Base-by-base conservation (phyloP, 225 moss, liverwort and hornwort species). In the Climacium dendroides region DNA sequence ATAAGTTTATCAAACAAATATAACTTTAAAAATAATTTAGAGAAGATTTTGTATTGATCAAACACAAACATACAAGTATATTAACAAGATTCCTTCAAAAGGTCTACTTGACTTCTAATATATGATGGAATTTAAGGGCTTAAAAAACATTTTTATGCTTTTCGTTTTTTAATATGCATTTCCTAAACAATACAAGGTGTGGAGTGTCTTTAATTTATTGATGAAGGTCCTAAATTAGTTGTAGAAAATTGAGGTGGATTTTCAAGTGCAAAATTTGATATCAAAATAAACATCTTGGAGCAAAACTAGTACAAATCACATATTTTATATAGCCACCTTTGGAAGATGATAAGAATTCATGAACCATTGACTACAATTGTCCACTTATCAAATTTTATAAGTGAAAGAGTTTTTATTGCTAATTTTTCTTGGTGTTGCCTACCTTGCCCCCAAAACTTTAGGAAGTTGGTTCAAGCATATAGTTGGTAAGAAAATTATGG, bases 281-380 rank as follows among this genome's bases (percentile, higher is more conserved):
- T 11, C 4, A 29, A 73, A 48, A 74, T 48, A 1, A 18, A 48
- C 2, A 19, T 48, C 2, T 73, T 30, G 1, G 4, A 48, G 19
- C 3, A 74, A 73, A 48, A 30, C 1, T 29, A 32, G 4, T 19
- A 73, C 0, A 48, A 74, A 32, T 74, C 12, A 32, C 1, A 0
- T 48, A 20, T 48, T 74, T 48, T 19, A 48, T 19, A 2, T 4
- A 30, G 12, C 19, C 6, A 19, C 11, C 32, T 32, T 30, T 48
- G 4, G 2, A 19, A 0, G 2, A 32, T 6, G 47, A 48, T 0
- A 2, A 0, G 1, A 48, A 48, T 74, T 48, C 5, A 30, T 20
- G 0, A 4, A 30, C 4, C 11, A 32, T 12, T 48, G 7, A 47
- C 4, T 47, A 47, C 0, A 29, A 30, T 47, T 47, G 11, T 1